A percentile compares a stretch with the other conserved stretches of the same genome.
Evolutionary conservation across 306 rosid genomes (phyloP).

Genomic region (Heteromeles arbutifolia): DNA sequence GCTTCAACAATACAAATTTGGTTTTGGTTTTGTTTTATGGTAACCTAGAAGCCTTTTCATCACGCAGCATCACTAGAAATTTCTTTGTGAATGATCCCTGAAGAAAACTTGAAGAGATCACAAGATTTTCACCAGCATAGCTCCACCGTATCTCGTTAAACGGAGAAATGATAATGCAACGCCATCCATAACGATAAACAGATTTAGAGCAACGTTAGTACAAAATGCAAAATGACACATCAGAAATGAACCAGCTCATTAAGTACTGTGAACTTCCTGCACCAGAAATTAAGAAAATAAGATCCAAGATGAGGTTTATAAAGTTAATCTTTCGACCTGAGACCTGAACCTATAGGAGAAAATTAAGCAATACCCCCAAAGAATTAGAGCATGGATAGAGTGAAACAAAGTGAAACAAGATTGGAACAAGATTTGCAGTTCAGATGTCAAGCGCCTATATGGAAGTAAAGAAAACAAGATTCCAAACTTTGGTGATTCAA

Average conservation of each 20-base stretch:
- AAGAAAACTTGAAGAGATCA: neutral
- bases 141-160: neutral
- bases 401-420: neutral
- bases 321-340: neutral
- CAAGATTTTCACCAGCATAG: neutral
- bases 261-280: neutral
- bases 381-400: neutral
- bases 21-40: neutral
- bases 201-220: neutral
- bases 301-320: neutral
- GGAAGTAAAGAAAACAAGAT: neutral
- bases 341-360: neutral
- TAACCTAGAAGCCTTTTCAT: neutral
- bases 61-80: neutral
- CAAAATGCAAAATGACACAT: neutral
- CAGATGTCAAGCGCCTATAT: neutral
- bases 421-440: neutral
- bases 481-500: neutral
- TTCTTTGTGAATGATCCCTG: neutral
- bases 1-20: neutral
- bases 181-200: neutral
- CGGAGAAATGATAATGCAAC: neutral
- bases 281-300: neutral
- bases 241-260: neutral
- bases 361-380: neutral